Conservation (phyloP, 1,284 basidiomycete species). For the Phellopilus nigrolimitatus region DNA sequence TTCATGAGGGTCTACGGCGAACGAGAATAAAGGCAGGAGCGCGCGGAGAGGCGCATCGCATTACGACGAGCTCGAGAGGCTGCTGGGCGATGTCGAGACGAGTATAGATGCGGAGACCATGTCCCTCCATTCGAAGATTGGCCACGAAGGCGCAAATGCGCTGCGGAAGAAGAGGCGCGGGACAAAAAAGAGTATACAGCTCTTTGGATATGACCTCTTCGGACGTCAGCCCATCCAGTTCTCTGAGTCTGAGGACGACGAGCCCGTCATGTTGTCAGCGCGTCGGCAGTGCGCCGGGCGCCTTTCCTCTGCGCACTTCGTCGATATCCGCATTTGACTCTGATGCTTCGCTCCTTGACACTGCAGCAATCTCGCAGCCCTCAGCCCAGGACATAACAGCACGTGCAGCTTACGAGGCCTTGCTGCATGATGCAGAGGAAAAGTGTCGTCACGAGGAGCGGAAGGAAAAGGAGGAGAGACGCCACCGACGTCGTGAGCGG, state of each 20-base stretch:
- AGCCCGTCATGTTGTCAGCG: no score
- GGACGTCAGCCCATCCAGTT: conserved; percentile 55
- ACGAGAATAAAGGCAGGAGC: conserved; percentile 27
- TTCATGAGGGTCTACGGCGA: no score
- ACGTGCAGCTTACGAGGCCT: conserved; percentile 25
- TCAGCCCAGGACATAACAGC: conserved; percentile 31
- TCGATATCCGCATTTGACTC: conserved; percentile 54
- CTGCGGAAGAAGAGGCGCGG: conserved; percentile 30
- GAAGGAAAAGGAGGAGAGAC: conserved; percentile 42
- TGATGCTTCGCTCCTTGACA: conserved; percentile 61
- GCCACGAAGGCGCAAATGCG: conserved; percentile 31
- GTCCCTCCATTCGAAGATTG: conserved; percentile 62
- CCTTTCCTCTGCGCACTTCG: conserved; percentile 21
- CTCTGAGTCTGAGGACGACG: conserved; percentile 47
- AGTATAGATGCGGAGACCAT: conserved; percentile 55
- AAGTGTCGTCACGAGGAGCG: conserved; percentile 31
- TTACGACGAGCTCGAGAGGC: conserved; percentile 55
- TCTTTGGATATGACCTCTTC: conserved; percentile 63
- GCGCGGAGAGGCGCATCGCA: no score
- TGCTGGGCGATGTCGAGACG: conserved; percentile 41
- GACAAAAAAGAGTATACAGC: conserved; percentile 40
- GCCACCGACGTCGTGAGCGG: conserved; percentile 39
- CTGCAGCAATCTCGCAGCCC: conserved; percentile 49
- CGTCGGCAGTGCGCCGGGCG: no score
- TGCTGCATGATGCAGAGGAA: conserved; percentile 8